Percentiles rank a stretch among this genome's conserved stretches.
phyloP scores from a whole-genome alignment of 1,284 basidiomycete species.

The Melanopsichium pennsylvanicum region DNA sequence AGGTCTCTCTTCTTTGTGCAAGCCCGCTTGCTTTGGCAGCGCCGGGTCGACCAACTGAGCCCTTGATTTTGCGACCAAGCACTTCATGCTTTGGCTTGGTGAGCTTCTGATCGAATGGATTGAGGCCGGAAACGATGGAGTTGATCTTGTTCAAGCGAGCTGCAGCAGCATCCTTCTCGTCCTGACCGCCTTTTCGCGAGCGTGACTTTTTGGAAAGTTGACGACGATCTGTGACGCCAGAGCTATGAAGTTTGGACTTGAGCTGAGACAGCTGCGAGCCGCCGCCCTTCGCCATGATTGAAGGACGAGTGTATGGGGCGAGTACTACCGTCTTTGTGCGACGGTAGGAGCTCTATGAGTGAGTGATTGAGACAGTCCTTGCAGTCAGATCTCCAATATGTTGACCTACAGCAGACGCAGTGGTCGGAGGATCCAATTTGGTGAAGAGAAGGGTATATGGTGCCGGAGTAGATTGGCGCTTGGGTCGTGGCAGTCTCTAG shows the following conservation, averaged over 20 bases:
- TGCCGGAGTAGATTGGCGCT: slow-evolving; percentile 1
- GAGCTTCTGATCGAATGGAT: slow-evolving; percentile 79
- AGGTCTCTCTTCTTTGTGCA: slow-evolving; percentile 75
- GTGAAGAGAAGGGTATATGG: slow-evolving; percentile 12
- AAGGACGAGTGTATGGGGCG: not conserved
- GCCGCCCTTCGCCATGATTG: slow-evolving; percentile 55
- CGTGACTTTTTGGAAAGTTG: slow-evolving; percentile 53
- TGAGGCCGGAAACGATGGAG: slow-evolving; percentile 83
- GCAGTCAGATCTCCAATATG: too few relatives aligned
- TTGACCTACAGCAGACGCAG: too few relatives aligned
- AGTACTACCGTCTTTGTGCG: not conserved
- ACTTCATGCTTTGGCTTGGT: slow-evolving; percentile 83
- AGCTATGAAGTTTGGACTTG: slow-evolving; percentile 54
- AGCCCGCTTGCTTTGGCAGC: slow-evolving; percentile 87
- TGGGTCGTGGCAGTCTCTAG: not conserved
- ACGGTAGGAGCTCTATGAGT: not conserved
- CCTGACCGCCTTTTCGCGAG: slow-evolving; percentile 69
- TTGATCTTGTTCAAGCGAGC: slow-evolving; percentile 73
- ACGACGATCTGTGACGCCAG: slow-evolving; percentile 57
- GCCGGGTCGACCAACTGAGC: slow-evolving; percentile 81
- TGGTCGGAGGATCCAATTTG: not conserved
- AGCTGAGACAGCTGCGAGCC: slow-evolving; percentile 65
- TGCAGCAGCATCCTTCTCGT: slow-evolving; percentile 65
- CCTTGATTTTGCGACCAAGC: slow-evolving; percentile 84
- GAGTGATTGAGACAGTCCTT: too few relatives aligned